Conservation (phyloP, 1,284 basidiomycete genomes). For the Puccinia coronata region DNA sequence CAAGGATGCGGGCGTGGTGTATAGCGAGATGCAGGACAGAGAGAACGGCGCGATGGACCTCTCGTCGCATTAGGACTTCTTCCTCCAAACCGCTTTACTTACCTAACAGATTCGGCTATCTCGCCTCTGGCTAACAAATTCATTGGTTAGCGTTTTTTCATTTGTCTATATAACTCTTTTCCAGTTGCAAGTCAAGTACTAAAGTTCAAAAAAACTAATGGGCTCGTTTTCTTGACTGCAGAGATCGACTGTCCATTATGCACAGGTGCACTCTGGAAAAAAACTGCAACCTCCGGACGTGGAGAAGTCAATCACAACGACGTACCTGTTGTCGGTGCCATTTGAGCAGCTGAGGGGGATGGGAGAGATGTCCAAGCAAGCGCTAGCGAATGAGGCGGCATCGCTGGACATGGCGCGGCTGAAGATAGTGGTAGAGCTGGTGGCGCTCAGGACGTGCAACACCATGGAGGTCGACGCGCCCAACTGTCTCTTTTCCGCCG, state of each 20-base stretch:
- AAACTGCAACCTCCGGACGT: constrained; percentile 61
- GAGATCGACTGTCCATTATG: constrained; percentile 89
- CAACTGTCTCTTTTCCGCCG: constrained; percentile 58
- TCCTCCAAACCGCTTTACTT: constrained; percentile 52
- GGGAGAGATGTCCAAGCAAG: constrained; percentile 69
- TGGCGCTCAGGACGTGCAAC: constrained; percentile 56
- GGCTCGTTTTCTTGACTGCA: constrained; percentile 73
- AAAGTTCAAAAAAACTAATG: constrained; percentile 9
- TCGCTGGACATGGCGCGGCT: constrained; percentile 92
- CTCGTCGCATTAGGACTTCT: constrained; percentile 45
- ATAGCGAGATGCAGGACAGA: constrained; percentile 96
- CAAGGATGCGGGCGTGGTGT: too few relatives aligned
- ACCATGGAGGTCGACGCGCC: constrained; percentile 60
- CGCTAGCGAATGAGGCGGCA: constrained; percentile 70
- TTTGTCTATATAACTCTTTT: too few relatives aligned
- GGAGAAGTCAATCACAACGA: constrained; percentile 71
- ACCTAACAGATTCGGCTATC: constrained; percentile 57
- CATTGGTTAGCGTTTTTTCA: constrained; percentile 24
- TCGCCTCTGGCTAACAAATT: constrained; percentile 49
- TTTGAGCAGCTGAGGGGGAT: constrained; percentile 74
- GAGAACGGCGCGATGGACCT: constrained; percentile 88
- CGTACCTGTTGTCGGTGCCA: constrained; percentile 83
- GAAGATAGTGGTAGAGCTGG: constrained; percentile 76
- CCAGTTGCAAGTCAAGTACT: too few relatives aligned
- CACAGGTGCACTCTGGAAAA: constrained; percentile 61